phyloP scores from a whole-genome alignment of 495 filamentous ascomycete species.

The Amphirosellinia nigrospora region DNA sequence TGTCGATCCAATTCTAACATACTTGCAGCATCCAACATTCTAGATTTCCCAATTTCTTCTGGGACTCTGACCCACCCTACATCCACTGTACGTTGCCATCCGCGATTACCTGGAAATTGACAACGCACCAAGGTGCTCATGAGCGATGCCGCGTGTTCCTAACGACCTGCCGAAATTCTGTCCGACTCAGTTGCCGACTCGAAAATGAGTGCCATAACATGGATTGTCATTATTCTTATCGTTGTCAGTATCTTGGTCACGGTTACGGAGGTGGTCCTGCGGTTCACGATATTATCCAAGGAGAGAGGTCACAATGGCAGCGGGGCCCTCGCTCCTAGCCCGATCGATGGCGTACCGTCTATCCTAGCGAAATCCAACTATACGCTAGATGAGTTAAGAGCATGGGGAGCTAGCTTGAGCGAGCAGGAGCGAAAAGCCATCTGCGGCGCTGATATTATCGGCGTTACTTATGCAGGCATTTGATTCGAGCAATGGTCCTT shows the following conservation, averaged over 20 bases:
- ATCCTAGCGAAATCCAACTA: constrained; percentile 41
- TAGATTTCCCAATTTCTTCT: constrained; percentile 99
- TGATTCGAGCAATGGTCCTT: constrained; percentile 19
- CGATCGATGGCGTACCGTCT: constrained; percentile 27
- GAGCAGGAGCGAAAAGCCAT: constrained; percentile 50
- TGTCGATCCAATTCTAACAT: constrained; percentile 18
- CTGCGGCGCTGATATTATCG: constrained; percentile 52
- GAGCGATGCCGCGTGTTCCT: constrained; percentile 96
- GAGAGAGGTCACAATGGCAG: constrained; percentile 42
- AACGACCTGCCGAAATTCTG: constrained; percentile 90
- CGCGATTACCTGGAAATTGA: constrained; percentile 98
- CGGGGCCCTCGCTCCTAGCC: constrained; percentile 1
- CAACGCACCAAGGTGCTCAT: constrained; percentile 87
- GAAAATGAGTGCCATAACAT: constrained; percentile 92
- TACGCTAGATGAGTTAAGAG: constrained; percentile 46
- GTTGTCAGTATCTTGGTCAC: constrained; percentile 89
- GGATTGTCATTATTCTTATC: constrained; percentile 98
- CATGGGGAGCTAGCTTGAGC: constrained; percentile 44
- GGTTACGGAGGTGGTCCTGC: constrained; percentile 82
- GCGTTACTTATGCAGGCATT: constrained; percentile 49
- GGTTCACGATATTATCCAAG: constrained; percentile 77
- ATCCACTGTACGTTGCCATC: constrained; percentile 92
- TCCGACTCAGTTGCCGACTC: constrained; percentile 90
- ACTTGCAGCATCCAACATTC: constrained; percentile 83
- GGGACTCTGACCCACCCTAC: constrained; percentile 95